These are phyloP conservation scores for Yamadazyma siamensis DNA, from an alignment of 1,139 yeast species.

Conservation along the genomic window DNA sequence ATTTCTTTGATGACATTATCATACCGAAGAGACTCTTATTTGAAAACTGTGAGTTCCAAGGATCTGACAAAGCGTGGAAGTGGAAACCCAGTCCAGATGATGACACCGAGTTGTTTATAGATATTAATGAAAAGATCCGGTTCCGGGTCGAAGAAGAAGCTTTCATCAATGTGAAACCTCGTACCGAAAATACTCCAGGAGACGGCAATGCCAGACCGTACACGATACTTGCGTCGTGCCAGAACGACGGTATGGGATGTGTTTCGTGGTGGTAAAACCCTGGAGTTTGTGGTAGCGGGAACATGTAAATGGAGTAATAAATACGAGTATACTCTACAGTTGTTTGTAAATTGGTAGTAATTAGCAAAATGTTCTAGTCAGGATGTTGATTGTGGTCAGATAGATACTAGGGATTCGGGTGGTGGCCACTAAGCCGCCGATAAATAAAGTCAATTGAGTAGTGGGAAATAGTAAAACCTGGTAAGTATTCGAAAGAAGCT, in stretches of 20 bases:
- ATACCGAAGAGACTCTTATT: slow-evolving; percentile 80
- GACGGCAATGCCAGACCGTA: slow-evolving; percentile 61
- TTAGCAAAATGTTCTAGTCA: too few relatives aligned
- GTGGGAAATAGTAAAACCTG: too few relatives aligned
- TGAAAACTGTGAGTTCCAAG: slow-evolving; percentile 69
- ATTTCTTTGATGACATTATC: slow-evolving; percentile 87
- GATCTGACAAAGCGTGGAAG: slow-evolving; percentile 89
- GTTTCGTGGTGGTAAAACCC: slow-evolving; percentile 79
- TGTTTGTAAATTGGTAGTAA: too few relatives aligned
- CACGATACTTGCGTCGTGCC: slow-evolving; percentile 86
- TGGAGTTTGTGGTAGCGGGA: neutral
- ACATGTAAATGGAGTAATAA: too few relatives aligned
- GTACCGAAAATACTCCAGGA: slow-evolving; percentile 38
- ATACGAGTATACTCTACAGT: too few relatives aligned
- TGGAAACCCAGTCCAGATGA: slow-evolving; percentile 83
- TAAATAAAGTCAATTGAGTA: too few relatives aligned
- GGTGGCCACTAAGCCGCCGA: too few relatives aligned
- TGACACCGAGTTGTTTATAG: slow-evolving; percentile 73
- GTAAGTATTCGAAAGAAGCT: too few relatives aligned
- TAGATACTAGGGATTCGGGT: too few relatives aligned
- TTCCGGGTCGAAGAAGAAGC: slow-evolving; percentile 88
- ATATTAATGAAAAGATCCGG: slow-evolving; percentile 84
- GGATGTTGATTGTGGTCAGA: too few relatives aligned
- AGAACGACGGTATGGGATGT: slow-evolving; percentile 94
- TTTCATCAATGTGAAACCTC: slow-evolving; percentile 79